Base-by-base conservation (phyloP, 2,329 filamentous ascomycete species). In the Cercospora brassicicola region DNA sequence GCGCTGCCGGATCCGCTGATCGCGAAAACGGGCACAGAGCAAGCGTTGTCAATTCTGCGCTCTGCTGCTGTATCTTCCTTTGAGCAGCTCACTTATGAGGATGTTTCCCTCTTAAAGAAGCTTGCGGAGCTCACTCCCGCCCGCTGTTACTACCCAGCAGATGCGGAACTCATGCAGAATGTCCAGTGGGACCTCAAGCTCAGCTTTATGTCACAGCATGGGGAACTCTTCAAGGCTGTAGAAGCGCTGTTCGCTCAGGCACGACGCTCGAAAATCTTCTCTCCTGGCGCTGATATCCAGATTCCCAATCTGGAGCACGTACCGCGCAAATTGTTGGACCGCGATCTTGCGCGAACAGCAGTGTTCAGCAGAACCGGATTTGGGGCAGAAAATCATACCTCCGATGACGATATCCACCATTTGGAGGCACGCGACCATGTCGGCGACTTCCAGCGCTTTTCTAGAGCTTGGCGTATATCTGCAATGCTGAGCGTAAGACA, bases 11-110 rank as follows among this genome's bases (percentile, higher is more conserved):
- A 91, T 72, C 77, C 80, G 0, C 79, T 91, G 0, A 90, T 88
- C 0, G 78, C 82, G 0, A 80, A 83, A 0, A 91, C 87, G 0
- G 89, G 89, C 0, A 84, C 82, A 0, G 89, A 91, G 73, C 88
- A 90, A 74, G 72, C 76, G 2, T 51, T 78, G 11, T 15, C 48
- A 1, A 73, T 74, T 3, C 67, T 78, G 5, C 56, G 57, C 1
- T 75, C 72, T 0, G 71, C 69, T 4, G 72, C 70, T 9, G 64
- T 69, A 0, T 63, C 69, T 11, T 75, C 76, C 0, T 78, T 76
- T 36, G 66, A 67, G 1, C 67, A 72, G 2, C 66, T 78, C 1
- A 64, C 71, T 0, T 13, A 71, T 11, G 48, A 28, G 3, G 62
- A 74, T 20, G 15, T 73, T 5, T 28, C 68, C 0, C 31, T 77